Evolutionary conservation across 1,139 yeast species (phyloP).

Genomic region (Kodamaea sp.): DNA sequence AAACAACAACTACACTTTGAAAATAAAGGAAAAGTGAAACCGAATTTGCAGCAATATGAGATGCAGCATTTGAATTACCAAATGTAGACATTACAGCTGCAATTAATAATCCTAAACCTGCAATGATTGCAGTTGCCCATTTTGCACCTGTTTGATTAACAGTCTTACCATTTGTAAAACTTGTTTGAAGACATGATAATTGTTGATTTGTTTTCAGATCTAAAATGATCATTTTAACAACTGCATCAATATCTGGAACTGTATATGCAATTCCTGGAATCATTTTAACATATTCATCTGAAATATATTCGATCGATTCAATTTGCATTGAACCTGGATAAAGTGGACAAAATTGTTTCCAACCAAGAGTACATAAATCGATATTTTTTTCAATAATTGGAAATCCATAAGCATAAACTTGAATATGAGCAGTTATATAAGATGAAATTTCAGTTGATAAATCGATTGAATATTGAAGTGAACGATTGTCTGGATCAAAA

Average conservation of each 20-base stretch:
- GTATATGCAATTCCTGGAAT: slow-evolving; percentile 71
- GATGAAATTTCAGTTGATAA: slow-evolving; percentile 58
- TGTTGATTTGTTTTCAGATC: slow-evolving; percentile 35
- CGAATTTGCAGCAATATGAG: slow-evolving; percentile 73
- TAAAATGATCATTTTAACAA: slow-evolving; percentile 50
- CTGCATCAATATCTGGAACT: slow-evolving; percentile 79
- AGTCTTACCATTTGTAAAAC: slow-evolving; percentile 68
- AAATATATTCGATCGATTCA: slow-evolving; percentile 59
- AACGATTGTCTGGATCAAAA: slow-evolving; percentile 61
- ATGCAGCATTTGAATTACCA: slow-evolving; percentile 77
- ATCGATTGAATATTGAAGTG: slow-evolving; percentile 59
- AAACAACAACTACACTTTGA: slow-evolving; percentile 70
- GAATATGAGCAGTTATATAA: slow-evolving; percentile 55
- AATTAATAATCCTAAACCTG: slow-evolving; percentile 69
- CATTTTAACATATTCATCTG: slow-evolving; percentile 38
- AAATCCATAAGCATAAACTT: slow-evolving; percentile 76
- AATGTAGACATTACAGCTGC: slow-evolving; percentile 68
- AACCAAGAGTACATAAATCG: slow-evolving; percentile 56
- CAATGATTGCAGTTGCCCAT: slow-evolving; percentile 81
- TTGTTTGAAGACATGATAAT: slow-evolving; percentile 67
- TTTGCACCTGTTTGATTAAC: slow-evolving; percentile 73
- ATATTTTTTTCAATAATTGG: slow-evolving; percentile 50
- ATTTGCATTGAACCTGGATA: slow-evolving; percentile 68
- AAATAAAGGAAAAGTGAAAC: slow-evolving; percentile 70
- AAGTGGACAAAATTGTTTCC: slow-evolving; percentile 81